Evolutionary conservation across 106 monocot species (phyloP).

Genomic region (Dendrobium nobile): DNA sequence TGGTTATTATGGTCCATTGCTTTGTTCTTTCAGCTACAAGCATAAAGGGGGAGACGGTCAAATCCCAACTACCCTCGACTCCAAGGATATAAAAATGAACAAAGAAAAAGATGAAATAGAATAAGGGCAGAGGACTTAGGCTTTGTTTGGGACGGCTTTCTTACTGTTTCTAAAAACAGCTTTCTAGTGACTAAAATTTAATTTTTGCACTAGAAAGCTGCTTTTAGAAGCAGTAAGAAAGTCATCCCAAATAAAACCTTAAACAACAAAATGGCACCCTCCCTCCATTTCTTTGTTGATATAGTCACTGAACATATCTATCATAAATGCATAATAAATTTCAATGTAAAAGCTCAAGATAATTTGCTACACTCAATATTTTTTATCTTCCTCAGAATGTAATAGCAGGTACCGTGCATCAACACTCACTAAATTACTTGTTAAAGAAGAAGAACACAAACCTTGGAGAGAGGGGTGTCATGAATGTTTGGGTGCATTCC

Average conservation of each 20-base stretch:
- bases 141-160: no score
- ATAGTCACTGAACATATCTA: not conserved
- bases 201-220: no score
- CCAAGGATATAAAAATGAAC: not conserved
- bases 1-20: no score
- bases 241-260: no score
- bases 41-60: no score
- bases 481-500: conserved; percentile 91
- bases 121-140: not conserved
- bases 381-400: not conserved
- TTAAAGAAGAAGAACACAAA: conserved; percentile 11
- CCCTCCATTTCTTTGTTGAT: conserved; percentile 1
- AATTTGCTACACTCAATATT: not conserved
- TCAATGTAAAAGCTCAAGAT: not conserved
- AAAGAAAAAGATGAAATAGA: not conserved
- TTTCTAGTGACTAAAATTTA: no score
- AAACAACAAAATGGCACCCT: not conserved
- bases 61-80: no score
- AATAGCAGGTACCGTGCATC: not conserved
- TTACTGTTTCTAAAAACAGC: no score
- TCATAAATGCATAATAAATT: not conserved
- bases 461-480: conserved; percentile 79
- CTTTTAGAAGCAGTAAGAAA: no score
- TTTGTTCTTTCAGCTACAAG: no score
- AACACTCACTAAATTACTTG: not conserved